Base-by-base conservation (phyloP, 768 basidiomycete genomes). In the Tricholoma sp. region DNA sequence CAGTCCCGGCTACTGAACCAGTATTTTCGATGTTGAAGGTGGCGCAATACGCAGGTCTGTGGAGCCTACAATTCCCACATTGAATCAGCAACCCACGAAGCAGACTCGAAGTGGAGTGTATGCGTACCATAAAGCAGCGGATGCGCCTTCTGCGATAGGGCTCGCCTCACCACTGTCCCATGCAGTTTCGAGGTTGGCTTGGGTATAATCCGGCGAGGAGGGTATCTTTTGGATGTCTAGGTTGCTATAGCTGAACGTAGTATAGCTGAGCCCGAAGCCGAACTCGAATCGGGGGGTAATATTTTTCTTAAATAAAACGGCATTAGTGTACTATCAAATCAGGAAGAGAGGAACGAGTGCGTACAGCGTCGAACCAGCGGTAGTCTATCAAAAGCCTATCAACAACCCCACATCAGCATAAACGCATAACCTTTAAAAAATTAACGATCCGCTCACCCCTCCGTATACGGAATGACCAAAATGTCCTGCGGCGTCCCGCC, bases 261-360 rank as follows among this genome's bases (percentile, higher is more conserved):
- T 88, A 74, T 97, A 98, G 55, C 85, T 89, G 65, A 95, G 68
- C 0, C 94, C 94, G 66, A 85, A 95, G 4, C 94, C 94, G 67
- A 98, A 98, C 65, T 91, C 90, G 64, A 84, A 93, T 36, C 89
- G 88, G 3, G 91, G 91, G 0, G 77, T 77, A 59, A 92, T 90
- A 59, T 85, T 80, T 69, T 81, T 73, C 81, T 87, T 33, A 31
- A 53, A 37, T 48, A 13, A 33, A 52, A n/a, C 31, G 70, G 34
- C 32, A 13, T 33, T 18, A 59, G 51, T 50, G 49, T 37, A 32
- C 48, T 24, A 24, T 24, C 24, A 24, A 4, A 24, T 24, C 24
- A 24, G 4, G 24, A 24, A 24, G 4, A n/a, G n/a, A n/a, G n/a
- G n/a, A n/a, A n/a, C n/a, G n/a, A n/a, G 4, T 63, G 68, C 83